Conservation (phyloP, 1,284 basidiomycete species). For the Puccinia horiana region DNA sequence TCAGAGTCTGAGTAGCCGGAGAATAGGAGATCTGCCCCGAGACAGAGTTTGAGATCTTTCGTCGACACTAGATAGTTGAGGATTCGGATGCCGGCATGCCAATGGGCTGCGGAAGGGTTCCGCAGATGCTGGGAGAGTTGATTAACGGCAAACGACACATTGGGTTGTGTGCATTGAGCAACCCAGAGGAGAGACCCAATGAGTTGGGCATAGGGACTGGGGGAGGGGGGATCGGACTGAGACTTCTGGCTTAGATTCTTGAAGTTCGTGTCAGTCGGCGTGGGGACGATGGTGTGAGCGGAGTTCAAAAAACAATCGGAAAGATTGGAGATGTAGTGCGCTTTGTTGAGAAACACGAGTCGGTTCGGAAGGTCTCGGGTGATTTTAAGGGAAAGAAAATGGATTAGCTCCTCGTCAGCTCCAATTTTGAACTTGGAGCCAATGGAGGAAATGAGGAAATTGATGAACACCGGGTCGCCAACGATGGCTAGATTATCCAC, state of each 20-base stretch:
- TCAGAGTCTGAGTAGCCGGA: not conserved
- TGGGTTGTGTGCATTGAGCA: not conserved
- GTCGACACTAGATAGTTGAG: conserved; percentile 6
- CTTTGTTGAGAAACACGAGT: not conserved
- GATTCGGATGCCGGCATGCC: not conserved
- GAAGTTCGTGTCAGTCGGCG: not conserved
- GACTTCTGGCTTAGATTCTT: not conserved
- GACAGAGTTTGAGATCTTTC: not conserved
- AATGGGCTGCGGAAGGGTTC: not conserved
- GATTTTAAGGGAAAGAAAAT: not conserved
- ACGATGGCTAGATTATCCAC: not conserved
- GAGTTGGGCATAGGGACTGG: not conserved
- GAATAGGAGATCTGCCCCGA: not conserved
- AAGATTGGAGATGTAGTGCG: too few relatives aligned
- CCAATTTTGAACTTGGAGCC: not conserved
- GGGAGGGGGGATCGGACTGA: not conserved
- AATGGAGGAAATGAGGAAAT: not conserved
- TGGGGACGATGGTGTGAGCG: not conserved
- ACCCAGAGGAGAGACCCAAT: not conserved
- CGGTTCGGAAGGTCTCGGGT: not conserved
- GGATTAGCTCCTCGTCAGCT: not conserved
- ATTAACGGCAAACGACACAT: not conserved
- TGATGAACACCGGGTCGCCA: not conserved
- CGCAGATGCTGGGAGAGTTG: not conserved
- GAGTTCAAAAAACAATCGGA: too few relatives aligned